phyloP scores from a whole-genome alignment of 768 basidiomycete genomes.

The Multifurca ochricompacta region DNA sequence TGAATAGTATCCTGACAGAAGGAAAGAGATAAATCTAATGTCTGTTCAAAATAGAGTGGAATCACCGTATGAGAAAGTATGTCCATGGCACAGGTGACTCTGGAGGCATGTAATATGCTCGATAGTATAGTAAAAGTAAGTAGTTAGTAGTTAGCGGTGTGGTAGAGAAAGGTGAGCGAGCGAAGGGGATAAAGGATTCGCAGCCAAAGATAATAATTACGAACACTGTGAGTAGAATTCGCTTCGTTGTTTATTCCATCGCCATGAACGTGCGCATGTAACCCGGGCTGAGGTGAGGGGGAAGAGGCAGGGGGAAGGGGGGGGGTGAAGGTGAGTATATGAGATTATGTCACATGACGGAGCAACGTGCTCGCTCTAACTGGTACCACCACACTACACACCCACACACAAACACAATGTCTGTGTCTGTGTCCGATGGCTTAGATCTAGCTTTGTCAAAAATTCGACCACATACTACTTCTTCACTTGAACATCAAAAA shows the following conservation, averaged over 20 bases:
- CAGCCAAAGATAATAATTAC: not conserved
- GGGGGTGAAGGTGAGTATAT: too few relatives aligned
- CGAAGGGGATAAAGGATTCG: not conserved
- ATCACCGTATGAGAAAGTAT: constrained; percentile 60
- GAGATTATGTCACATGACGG: not conserved
- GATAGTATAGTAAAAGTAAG: not conserved
- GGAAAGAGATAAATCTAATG: not conserved
- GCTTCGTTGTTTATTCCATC: not conserved
- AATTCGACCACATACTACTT: constrained; percentile 79
- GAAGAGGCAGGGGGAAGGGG: not conserved
- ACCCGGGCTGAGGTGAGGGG: not conserved
- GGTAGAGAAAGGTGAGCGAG: not conserved
- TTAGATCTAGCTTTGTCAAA: constrained; percentile 63
- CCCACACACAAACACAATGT: constrained; percentile 14
- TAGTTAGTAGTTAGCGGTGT: too few relatives aligned
- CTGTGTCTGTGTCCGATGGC: constrained; percentile 23
- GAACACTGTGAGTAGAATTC: not conserved
- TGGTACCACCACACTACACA: not conserved
- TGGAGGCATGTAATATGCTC: constrained; percentile 26
- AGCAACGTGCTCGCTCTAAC: not conserved
- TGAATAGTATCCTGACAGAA: constrained; percentile 51
- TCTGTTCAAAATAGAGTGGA: not conserved
- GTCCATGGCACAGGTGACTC: constrained; percentile 50
- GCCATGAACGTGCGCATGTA: constrained; percentile 6
- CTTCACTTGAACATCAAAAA: constrained; percentile 80